Percentiles rank a stretch among this genome's conserved stretches.
Evolutionary conservation across 352 stramenopile species (phyloP).

Genomic region (Pythium sukuiense): DNA sequence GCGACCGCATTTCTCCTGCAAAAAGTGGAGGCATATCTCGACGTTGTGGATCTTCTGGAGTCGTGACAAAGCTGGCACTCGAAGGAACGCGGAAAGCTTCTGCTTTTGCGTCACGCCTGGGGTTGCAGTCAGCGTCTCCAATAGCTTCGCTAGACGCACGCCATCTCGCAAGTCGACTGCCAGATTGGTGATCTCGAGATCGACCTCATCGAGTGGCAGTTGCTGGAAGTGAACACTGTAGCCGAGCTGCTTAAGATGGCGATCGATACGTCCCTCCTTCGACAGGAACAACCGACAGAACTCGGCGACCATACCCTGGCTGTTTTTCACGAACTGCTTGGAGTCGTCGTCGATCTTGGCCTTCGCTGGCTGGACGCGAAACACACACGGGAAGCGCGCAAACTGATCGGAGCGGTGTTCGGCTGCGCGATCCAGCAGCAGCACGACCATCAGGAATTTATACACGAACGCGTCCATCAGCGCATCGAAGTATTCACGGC

Average conservation of each 20-base stretch:
- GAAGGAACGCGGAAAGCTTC: constrained; percentile 77
- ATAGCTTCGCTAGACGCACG: constrained; percentile 90
- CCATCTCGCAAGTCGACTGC: constrained; percentile 96
- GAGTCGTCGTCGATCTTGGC: constrained; percentile 15
- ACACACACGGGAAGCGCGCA: constrained; percentile 87
- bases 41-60: constrained; percentile 98
- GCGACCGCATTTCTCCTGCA: constrained; percentile 72
- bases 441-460: constrained; percentile 91
- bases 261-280: constrained; percentile 94
- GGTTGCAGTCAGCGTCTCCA: constrained; percentile 83
- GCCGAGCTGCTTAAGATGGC: constrained; percentile 88
- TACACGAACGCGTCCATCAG: constrained; percentile 88
- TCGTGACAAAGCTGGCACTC: constrained; percentile 93
- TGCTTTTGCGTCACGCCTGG: constrained; percentile 11
- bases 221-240: constrained; percentile 92
- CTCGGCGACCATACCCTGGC: constrained; percentile 87
- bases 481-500: constrained; percentile 78
- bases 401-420: constrained; percentile 73
- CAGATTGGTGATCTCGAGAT: constrained; percentile 92
- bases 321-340: constrained; percentile 86
- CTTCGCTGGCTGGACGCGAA: constrained; percentile 48
- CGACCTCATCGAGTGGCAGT: constrained; percentile 93
- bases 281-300: constrained; percentile 93
- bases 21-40: constrained; percentile 84
- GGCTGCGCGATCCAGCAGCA: constrained; percentile 92